Conservation (phyloP, 306 rosid species). For the Senna tora region DNA sequence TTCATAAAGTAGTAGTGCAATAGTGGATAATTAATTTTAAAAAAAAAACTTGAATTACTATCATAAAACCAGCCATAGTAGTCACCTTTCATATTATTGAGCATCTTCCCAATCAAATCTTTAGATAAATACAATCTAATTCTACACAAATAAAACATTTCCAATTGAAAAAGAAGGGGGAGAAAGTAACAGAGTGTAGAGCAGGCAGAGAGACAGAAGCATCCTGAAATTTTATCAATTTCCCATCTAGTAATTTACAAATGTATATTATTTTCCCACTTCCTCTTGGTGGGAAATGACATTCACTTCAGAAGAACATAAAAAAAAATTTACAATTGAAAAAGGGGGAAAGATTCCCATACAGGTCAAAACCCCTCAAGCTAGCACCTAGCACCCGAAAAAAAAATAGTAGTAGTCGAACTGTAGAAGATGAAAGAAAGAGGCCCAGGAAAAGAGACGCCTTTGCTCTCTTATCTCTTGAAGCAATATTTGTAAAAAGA, state of each 20-base stretch:
- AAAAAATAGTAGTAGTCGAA: constrained; percentile 4
- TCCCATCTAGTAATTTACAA: constrained; percentile 52
- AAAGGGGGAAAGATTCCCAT: not conserved
- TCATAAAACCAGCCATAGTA: no score
- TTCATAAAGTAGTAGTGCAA: no score
- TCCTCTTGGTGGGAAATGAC: constrained; percentile 50
- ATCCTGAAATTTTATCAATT: constrained; percentile 32
- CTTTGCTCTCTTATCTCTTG: constrained; percentile 52
- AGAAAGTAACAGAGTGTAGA: no score
- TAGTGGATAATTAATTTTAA: no score
- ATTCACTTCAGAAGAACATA: constrained; percentile 36
- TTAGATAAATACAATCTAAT: no score
- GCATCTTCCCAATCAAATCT: no score
- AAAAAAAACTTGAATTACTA: no score
- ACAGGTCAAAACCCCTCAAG: constrained; percentile 55
- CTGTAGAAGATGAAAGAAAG: constrained; percentile 38
- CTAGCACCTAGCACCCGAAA: constrained; percentile 56
- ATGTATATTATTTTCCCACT: constrained; percentile 49
- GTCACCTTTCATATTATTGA: no score
- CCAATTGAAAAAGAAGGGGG: no score
- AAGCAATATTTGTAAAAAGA: constrained; percentile 27
- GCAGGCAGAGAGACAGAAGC: constrained; percentile 22
- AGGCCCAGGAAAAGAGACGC: constrained; percentile 50
- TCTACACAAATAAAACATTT: no score
- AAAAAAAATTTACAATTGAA: constrained; percentile 33